Evolutionary conservation across 495 filamentous ascomycete species (phyloP).

Genomic region (Hamigera avellanea): DNA sequence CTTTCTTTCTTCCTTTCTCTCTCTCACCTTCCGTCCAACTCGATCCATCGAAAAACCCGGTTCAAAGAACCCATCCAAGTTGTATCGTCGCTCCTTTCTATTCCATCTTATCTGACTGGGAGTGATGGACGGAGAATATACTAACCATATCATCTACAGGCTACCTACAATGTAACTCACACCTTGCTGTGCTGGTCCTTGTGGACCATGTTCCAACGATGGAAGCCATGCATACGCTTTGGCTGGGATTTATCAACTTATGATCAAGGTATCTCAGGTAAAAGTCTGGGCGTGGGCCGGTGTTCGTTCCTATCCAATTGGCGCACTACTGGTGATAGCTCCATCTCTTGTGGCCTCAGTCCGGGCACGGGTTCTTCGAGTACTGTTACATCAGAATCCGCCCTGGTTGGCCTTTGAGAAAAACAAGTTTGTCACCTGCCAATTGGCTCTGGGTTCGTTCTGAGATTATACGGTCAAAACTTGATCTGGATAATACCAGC

Average conservation of each 20-base stretch:
- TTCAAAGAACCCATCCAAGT: not conserved
- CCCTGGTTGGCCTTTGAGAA: not conserved
- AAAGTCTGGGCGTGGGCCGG: conserved; percentile 53
- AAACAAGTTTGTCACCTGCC: conserved; percentile 1
- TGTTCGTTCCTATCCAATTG: conserved; percentile 39
- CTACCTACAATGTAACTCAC: too few relatives aligned
- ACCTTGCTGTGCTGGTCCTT: too few relatives aligned
- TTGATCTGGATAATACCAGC: conserved; percentile 99
- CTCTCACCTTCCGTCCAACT: too few relatives aligned
- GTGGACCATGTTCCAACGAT: conserved; percentile 2
- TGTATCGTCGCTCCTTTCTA: too few relatives aligned
- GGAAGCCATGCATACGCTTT: conserved; percentile 34
- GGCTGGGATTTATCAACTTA: conserved; percentile 24
- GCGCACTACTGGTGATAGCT: conserved; percentile 1
- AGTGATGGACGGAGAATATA: too few relatives aligned
- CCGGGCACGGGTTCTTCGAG: too few relatives aligned
- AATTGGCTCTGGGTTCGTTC: conserved; percentile 41
- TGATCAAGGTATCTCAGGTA: conserved; percentile 56
- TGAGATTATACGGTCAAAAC: conserved; percentile 96
- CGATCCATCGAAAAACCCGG: not conserved
- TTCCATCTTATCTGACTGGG: too few relatives aligned
- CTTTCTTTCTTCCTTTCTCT: conserved; percentile 1
- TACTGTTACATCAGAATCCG: too few relatives aligned
- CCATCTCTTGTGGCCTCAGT: too few relatives aligned
- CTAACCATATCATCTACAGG: too few relatives aligned